phyloP scores from a whole-genome alignment of 192 early-diverging fungal genomes.

The Pilobolus umbonatus region DNA sequence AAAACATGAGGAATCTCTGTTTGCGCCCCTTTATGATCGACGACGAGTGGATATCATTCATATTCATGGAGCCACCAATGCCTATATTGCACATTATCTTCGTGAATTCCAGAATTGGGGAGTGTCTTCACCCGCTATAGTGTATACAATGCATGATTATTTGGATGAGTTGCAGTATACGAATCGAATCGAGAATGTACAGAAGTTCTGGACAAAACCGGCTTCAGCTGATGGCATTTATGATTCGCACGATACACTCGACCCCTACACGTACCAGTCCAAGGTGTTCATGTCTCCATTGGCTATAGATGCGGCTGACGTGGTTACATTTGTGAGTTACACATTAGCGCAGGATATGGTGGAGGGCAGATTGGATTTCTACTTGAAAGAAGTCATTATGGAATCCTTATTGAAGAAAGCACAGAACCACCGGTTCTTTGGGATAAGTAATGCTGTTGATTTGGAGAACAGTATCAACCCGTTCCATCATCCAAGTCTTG shows the following conservation, averaged over 20 bases:
- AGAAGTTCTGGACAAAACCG: slow-evolving; percentile 39
- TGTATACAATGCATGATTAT: slow-evolving; percentile 60
- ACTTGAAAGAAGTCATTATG: slow-evolving; percentile 52
- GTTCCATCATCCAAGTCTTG: slow-evolving; percentile 36
- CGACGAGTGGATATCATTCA: slow-evolving; percentile 47
- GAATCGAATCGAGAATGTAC: slow-evolving; percentile 41
- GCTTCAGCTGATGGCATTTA: slow-evolving; percentile 31
- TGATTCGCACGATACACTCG: slow-evolving; percentile 16
- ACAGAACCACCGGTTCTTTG: slow-evolving; percentile 38
- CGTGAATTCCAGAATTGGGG: slow-evolving; percentile 21
- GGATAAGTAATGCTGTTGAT: slow-evolving; percentile 54
- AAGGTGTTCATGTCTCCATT: slow-evolving; percentile 46
- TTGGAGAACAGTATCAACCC: slow-evolving; percentile 40
- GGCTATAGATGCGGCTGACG: slow-evolving; percentile 48
- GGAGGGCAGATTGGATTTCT: slow-evolving; percentile 48
- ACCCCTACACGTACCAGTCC: slow-evolving; percentile 36
- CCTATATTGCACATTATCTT: slow-evolving; percentile 42
- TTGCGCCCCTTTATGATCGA: slow-evolving; percentile 31
- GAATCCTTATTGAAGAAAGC: slow-evolving; percentile 42
- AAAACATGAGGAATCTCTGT: slow-evolving; percentile 44
- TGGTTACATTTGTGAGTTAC: slow-evolving; percentile 49
- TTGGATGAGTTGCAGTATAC: slow-evolving; percentile 53
- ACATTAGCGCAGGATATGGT: slow-evolving; percentile 52
- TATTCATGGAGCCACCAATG: slow-evolving; percentile 11
- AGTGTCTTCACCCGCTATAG: slow-evolving; percentile 37